Base-by-base conservation (phyloP, 306 rosid genomes). In the Rubus parviflorus region DNA sequence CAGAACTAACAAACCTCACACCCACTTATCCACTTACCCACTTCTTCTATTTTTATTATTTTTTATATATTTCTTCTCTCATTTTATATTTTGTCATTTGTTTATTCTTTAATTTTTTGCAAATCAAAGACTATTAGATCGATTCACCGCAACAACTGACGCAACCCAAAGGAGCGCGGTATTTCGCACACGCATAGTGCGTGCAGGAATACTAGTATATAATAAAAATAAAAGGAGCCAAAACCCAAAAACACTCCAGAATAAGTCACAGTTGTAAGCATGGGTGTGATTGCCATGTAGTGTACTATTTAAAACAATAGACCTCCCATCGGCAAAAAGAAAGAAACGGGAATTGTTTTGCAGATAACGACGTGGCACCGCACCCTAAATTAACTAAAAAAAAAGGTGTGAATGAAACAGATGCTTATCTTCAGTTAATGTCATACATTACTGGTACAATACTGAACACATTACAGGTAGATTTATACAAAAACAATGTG, bases 191-290 rank as follows among this genome's bases (percentile, higher is more conserved):
- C 35, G 35, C 35, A 30, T 30, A 30, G 2, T 30, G 35, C 35
- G 35, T 30, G 35, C 35, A 30, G 35, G 35, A 30, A 30, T 30
- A 30, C 35, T 30, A 30, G 35, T 30, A 1, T 30, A 30, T 30
- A 30, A 30, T 30, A 30, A 57, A 60, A 25, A 25, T 4, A 14
- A 60, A 20, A 58, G 64, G 67, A 30, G n/a, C 19, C 40, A 25
- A 61, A 46, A 47, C 68, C 61, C 68, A 74, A 73, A 78, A 81
- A 54, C 38, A 54, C 75, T 80, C 47, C 17, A 20, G 19, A 74
- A 71, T 74, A 77, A 23, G 62, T 47, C 38, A 79, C 47, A 56
- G 49, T 66, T 72, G 62, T 57, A 42, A 76, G 70, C 63, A 75
- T 40, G 57, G 61, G 51, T 73, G 42, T 22, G 81, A 61, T 71